Evolutionary conservation across 2,329 filamentous ascomycete species (phyloP).

Genomic region (Escovopsis weberi): DNA sequence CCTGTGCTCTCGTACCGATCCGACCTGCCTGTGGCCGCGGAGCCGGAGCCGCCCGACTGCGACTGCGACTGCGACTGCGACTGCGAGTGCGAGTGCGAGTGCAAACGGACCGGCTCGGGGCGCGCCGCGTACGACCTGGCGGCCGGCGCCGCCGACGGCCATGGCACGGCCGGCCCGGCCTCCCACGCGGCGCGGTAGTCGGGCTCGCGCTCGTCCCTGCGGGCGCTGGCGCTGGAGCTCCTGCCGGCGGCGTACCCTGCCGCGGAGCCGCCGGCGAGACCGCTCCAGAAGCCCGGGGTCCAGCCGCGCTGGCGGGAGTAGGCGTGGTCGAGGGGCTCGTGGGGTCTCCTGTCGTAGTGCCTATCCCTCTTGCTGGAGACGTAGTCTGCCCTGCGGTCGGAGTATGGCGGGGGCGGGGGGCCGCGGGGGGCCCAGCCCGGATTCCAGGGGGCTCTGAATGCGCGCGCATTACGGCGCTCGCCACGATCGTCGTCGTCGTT

Average conservation of each 20-base stretch:
- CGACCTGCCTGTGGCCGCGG: constrained; percentile 21
- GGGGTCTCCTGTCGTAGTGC: too few species aligned
- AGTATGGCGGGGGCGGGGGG: constrained; percentile 37
- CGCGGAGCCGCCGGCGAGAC: constrained; percentile 51
- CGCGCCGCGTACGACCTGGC: too few species aligned
- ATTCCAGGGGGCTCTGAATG: constrained; percentile 25
- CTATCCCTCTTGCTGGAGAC: constrained; percentile 1
- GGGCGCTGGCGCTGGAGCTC: constrained; percentile 20
- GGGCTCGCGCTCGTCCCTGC: constrained; percentile 6
- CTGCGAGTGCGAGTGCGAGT: constrained; percentile 8
- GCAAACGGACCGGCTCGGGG: too few species aligned
- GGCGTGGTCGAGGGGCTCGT: too few species aligned
- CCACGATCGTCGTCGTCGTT: constrained; percentile 14
- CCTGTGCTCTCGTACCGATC: constrained; percentile 54
- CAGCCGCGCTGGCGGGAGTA: constrained; percentile 31
- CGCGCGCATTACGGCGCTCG: constrained; percentile 24
- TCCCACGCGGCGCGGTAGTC: constrained; percentile 18
- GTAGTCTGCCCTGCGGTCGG: constrained; percentile 20
- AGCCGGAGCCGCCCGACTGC: constrained; percentile 23
- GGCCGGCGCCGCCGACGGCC: constrained; percentile 7
- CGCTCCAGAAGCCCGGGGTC: constrained; percentile 63
- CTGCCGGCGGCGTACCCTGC: constrained; percentile 50
- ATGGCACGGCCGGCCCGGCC: constrained; percentile 6
- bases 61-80: constrained; percentile 8
- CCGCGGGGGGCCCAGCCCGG: constrained; percentile 27